phyloP scores from a whole-genome alignment of 2,329 filamentous ascomycete genomes.

The Hansfordia pulvinata region DNA sequence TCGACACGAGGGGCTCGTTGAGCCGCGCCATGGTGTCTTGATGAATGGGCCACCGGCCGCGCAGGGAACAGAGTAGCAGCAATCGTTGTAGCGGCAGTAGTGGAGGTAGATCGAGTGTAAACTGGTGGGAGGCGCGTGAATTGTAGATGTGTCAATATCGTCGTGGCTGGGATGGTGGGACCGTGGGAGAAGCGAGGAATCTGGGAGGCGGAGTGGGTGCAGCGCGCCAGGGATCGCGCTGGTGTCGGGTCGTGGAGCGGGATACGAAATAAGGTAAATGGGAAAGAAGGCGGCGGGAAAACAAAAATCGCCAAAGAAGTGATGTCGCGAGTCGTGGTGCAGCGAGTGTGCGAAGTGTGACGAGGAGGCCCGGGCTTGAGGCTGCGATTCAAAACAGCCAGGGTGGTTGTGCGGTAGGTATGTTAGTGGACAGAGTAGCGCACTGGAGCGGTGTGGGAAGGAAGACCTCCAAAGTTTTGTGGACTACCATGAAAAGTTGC shows the following conservation, averaged over 20 bases:
- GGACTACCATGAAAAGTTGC: constrained; percentile 7
- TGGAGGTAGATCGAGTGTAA: not conserved
- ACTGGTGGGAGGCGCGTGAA: not conserved
- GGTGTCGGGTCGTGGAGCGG: no score
- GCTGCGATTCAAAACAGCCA: constrained; percentile 3
- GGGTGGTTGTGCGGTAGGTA: constrained; percentile 5
- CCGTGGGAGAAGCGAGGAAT: no score
- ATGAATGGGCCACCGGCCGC: no score
- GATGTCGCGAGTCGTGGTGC: not conserved
- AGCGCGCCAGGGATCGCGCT: no score
- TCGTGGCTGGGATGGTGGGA: not conserved
- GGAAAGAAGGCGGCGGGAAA: no score
- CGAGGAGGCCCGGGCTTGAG: not conserved
- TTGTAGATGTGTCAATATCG: not conserved
- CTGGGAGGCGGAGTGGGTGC: no score
- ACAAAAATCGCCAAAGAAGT: no score
- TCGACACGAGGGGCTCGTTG: constrained; percentile 58
- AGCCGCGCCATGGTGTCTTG: constrained; percentile 69
- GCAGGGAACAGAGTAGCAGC: no score
- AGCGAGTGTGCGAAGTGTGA: not conserved
- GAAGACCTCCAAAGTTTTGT: constrained; percentile 8
- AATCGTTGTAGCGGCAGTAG: not conserved
- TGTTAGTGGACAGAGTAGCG: no score
- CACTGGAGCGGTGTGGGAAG: no score
- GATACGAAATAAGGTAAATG: no score